Conservation (phyloP, 164 flowering plant species). For the Aristolochia fimbriata region DNA sequence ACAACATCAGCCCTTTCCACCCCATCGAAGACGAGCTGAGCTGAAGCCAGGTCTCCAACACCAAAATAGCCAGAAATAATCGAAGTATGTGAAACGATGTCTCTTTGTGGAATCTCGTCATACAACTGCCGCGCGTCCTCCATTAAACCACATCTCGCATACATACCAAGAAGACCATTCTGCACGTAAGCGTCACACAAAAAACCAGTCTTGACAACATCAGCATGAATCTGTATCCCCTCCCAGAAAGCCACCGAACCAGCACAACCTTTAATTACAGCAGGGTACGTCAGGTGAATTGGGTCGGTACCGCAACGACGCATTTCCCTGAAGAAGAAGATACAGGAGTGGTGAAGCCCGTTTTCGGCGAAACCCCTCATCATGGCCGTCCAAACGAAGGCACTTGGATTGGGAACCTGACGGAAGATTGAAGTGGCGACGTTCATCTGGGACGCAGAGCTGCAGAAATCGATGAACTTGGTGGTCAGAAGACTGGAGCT, state of each 20-base stretch:
- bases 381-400: slow-evolving; percentile 18
- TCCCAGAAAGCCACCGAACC: slow-evolving; percentile 1
- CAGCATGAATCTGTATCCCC: slow-evolving; percentile 15
- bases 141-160: slow-evolving; percentile 5
- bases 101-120: slow-evolving; percentile 19
- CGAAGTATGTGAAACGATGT: slow-evolving; percentile 10
- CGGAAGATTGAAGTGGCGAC: slow-evolving; percentile 10
- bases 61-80: slow-evolving; percentile 11
- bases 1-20: slow-evolving; percentile 10
- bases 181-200: slow-evolving; percentile 7
- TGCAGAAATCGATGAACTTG: slow-evolving; percentile 17
- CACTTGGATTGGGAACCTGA: slow-evolving; percentile 13
- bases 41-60: slow-evolving; percentile 10
- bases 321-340: slow-evolving; percentile 9
- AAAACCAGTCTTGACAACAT: slow-evolving; percentile 10
- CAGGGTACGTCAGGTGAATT: slow-evolving; percentile 15
- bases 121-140: slow-evolving; percentile 10
- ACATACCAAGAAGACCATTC: slow-evolving; percentile 11
- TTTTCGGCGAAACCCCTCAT: slow-evolving; percentile 15
- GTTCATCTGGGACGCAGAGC: slow-evolving; percentile 6
- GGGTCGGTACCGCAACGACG: not conserved
- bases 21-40: slow-evolving; percentile 12
- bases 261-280: slow-evolving; percentile 17
- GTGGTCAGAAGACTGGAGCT: slow-evolving; percentile 10
- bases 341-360: slow-evolving; percentile 10